Evolutionary conservation across 2,329 filamentous ascomycete species (phyloP), one percentile per base, ranked within the genome.

Genomic region (Xylariaceae sp.): DNA sequence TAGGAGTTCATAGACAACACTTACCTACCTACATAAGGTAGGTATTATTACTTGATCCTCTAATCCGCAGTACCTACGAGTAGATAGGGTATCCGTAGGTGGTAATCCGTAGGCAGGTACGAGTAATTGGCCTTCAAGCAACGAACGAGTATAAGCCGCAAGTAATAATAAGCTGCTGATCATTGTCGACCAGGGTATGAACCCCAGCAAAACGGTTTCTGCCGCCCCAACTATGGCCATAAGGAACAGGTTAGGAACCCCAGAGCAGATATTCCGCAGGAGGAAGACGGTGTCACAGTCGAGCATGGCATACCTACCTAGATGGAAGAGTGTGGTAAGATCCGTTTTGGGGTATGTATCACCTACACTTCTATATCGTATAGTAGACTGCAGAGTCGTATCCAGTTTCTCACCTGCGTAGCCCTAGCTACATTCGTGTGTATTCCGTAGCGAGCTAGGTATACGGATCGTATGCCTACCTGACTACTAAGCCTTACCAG

Each of bases 1-100:
- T 64, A 59, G 61, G 62, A 57, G 15, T 53, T 17, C 51, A 45
- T 48, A 58, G 49, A 61, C 55, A 11, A 56, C 61, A 55, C 30
- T n/a, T 17, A 18, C 17, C 17, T 18, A 18, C 17, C 17, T 18
- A 18, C 17, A 18, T 18, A 18, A 18, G 17, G 17, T 18, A 18
- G 17, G 17, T 18, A 18, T 18, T 18, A 18, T 18, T 17, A 6
- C 37, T 58, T 57, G 49, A 50, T 18, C 47, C 48, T 44, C 63
- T 45, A 18, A 18, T 18, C 17, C 17, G 17, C 2, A 53, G 53
- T n/a, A n/a, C n/a, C n/a, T n/a, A n/a, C n/a, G n/a, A n/a, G n/a
- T 30, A 30, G 23, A 5, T 30, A 30, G 23, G 23, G 4, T 6
- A 30, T 30, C 23, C 23, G 23, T 30, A 30, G 23, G 5, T 4